Evolutionary conservation across 257 asterid genomes (phyloP).

Genomic region (Nyctanthes arbortristis): DNA sequence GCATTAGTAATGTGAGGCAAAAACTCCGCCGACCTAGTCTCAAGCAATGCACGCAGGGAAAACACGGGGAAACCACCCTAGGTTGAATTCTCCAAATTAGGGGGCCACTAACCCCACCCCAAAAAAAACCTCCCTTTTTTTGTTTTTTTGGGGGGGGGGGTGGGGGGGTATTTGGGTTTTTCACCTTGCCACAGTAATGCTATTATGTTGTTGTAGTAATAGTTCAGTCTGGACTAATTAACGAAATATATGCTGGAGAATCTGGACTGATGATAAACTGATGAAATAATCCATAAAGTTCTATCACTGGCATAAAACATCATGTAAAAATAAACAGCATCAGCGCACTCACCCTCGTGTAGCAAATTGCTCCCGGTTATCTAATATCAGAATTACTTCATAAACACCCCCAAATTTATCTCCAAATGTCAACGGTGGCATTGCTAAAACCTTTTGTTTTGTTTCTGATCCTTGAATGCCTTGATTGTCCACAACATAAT

Average conservation of each 20-base stretch:
- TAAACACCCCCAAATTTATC: constrained; percentile 85
- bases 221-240: neutral
- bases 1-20: too few species aligned
- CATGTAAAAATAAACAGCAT: constrained; percentile 3
- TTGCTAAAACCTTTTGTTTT: constrained; percentile 46
- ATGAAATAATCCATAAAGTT: neutral
- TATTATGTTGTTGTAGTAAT: too few species aligned
- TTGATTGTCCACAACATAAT: constrained; percentile 32
- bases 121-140: too few species aligned
- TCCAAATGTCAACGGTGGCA: constrained; percentile 78
- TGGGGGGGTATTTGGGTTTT: too few species aligned
- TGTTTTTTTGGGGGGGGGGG: too few species aligned
- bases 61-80: too few species aligned
- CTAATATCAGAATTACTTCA: constrained; percentile 78
- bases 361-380: constrained; percentile 90
- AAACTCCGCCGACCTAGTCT: too few species aligned
- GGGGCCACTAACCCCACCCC: too few species aligned
- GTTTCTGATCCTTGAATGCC: constrained; percentile 41
- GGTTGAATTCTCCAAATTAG: too few species aligned
- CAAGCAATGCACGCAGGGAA: too few species aligned
- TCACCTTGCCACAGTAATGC: too few species aligned
- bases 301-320: constrained; percentile 2
- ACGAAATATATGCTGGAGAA: constrained; percentile 23
- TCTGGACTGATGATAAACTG: neutral
- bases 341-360: constrained; percentile 61